phyloP scores from a whole-genome alignment of 176 grass and related monocot genomes.

The Oryza meridionalis region DNA sequence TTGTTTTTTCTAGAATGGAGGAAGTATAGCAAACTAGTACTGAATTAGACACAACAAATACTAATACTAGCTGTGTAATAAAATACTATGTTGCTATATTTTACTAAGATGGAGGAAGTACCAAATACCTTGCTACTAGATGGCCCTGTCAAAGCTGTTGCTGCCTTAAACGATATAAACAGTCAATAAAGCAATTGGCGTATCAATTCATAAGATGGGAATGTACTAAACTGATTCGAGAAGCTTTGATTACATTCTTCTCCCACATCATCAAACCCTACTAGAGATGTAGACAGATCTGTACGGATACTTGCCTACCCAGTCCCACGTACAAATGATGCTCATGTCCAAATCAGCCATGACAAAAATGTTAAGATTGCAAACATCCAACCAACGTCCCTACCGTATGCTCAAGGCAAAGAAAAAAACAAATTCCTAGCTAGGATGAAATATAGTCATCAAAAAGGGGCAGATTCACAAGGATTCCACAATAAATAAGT shows the following conservation, averaged over 20 bases:
- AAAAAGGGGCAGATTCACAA: constrained; percentile 16
- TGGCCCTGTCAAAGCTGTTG: not conserved
- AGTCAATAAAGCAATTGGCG: not conserved
- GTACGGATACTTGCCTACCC: not conserved
- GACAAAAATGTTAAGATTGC: not conserved
- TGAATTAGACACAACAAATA: too few species aligned
- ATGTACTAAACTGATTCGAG: not conserved
- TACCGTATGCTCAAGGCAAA: constrained; percentile 1
- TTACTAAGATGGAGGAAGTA: too few species aligned
- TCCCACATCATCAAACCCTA: constrained; percentile 9
- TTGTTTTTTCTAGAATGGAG: too few species aligned
- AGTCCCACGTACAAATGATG: not conserved
- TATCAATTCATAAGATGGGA: not conserved
- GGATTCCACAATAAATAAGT: constrained; percentile 33
- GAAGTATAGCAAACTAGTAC: too few species aligned
- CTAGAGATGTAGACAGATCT: not conserved
- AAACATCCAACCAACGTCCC: not conserved
- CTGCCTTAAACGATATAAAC: not conserved
- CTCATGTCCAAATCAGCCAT: constrained; percentile 8
- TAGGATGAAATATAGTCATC: constrained; percentile 23
- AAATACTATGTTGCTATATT: too few species aligned
- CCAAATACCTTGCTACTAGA: too few species aligned
- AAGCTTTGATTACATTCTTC: constrained; percentile 12
- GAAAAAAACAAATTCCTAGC: constrained; percentile 36
- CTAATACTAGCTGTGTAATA: too few species aligned